Percentiles rank a stretch among this genome's conserved stretches.
phyloP scores from a whole-genome alignment of 23 red algal species.

The Chondrus crispus region DNA sequence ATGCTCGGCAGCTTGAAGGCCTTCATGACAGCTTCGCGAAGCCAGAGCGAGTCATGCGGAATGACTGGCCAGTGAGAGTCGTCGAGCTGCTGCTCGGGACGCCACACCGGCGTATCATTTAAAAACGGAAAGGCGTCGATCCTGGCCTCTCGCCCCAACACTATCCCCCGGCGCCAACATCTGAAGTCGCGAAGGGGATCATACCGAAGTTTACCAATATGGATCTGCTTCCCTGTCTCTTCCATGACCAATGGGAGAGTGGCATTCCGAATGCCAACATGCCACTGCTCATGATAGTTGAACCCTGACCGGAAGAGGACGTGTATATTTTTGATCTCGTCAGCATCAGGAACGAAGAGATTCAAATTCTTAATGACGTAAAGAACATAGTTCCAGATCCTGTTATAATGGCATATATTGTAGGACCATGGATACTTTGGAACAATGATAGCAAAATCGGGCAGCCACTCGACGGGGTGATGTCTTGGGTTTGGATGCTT shows the following conservation, averaged over 20 bases:
- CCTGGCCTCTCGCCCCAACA: slow-evolving; percentile 55
- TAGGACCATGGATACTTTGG: slow-evolving; percentile 70
- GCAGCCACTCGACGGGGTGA: slow-evolving; percentile 49
- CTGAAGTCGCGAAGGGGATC: slow-evolving; percentile 47
- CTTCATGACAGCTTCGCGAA: slow-evolving; percentile 42
- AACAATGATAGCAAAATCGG: slow-evolving; percentile 59
- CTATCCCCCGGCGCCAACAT: slow-evolving; percentile 45
- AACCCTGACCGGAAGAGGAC: slow-evolving; percentile 49
- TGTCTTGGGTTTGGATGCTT: slow-evolving; percentile 11
- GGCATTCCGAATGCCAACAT: slow-evolving; percentile 54
- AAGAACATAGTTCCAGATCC: slow-evolving; percentile 59
- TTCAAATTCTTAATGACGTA: slow-evolving; percentile 57
- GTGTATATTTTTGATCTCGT: slow-evolving; percentile 28
- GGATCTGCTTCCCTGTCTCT: slow-evolving; percentile 49
- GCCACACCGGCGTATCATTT: slow-evolving; percentile 59
- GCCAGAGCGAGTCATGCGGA: slow-evolving; percentile 54
- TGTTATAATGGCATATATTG: slow-evolving; percentile 74
- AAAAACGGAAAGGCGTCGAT: slow-evolving; percentile 72
- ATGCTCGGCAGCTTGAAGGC: slow-evolving; percentile 3
- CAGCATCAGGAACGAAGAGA: slow-evolving; percentile 54
- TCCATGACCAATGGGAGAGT: slow-evolving; percentile 23
- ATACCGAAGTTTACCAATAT: slow-evolving; percentile 40
- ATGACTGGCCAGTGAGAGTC: slow-evolving; percentile 63
- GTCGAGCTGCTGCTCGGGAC: slow-evolving; percentile 24
- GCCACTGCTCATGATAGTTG: slow-evolving; percentile 42